Evolutionary conservation across 192 early-diverging fungal genomes (phyloP).

Genomic region (Coemansia sp.): DNA sequence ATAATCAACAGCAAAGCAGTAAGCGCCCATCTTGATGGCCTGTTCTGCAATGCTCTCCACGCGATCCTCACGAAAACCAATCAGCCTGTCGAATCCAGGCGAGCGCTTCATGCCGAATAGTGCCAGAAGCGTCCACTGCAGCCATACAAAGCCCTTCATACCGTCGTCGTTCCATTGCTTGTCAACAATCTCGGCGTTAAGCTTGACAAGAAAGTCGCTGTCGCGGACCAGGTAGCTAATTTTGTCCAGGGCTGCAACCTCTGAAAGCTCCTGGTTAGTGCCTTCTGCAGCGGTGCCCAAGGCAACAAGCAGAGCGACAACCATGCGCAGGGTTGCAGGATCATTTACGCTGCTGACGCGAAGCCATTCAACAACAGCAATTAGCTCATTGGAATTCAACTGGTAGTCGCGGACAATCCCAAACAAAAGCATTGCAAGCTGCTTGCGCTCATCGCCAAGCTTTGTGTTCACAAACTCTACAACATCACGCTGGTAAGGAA

Average conservation of each 20-base stretch:
- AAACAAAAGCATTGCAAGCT: slow-evolving; percentile 50
- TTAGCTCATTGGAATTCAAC: slow-evolving; percentile 38
- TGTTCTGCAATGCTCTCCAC: slow-evolving; percentile 58
- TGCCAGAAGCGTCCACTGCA: slow-evolving; percentile 66
- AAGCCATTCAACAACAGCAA: slow-evolving; percentile 46
- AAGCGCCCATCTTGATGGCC: slow-evolving; percentile 58
- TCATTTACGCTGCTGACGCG: slow-evolving; percentile 38
- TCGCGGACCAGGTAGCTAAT: slow-evolving; percentile 42
- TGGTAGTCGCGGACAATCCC: slow-evolving; percentile 44
- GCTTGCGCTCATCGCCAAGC: slow-evolving; percentile 48
- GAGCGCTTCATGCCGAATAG: slow-evolving; percentile 53
- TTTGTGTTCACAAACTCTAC: slow-evolving; percentile 46
- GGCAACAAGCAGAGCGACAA: slow-evolving; percentile 31
- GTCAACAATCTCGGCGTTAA: slow-evolving; percentile 47
- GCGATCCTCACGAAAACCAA: slow-evolving; percentile 52
- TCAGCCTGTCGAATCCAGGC: slow-evolving; percentile 46
- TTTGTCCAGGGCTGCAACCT: slow-evolving; percentile 46
- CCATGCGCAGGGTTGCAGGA: slow-evolving; percentile 41
- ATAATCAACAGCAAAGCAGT: slow-evolving; percentile 67
- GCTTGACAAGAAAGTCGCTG: slow-evolving; percentile 37
- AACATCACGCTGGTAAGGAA: slow-evolving; percentile 46
- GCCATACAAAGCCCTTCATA: slow-evolving; percentile 53
- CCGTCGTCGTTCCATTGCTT: slow-evolving; percentile 50
- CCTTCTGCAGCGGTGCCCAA: slow-evolving; percentile 33
- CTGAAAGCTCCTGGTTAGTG: slow-evolving; percentile 25